phyloP scores from a whole-genome alignment of 345 rosid species.

The Cardamine resedifolia region DNA sequence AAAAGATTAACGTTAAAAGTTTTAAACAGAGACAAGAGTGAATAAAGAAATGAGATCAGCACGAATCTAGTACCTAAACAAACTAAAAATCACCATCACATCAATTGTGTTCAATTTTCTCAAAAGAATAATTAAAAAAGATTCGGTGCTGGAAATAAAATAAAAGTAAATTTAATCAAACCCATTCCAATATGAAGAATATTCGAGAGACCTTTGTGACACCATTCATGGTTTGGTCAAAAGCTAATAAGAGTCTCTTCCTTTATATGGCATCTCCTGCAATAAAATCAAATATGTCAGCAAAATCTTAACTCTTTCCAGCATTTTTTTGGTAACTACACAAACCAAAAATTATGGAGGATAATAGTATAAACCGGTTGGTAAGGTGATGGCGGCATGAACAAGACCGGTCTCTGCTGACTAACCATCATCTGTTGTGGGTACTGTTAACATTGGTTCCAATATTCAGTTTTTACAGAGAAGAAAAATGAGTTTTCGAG shows the following conservation, averaged over 20 bases:
- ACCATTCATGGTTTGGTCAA: conserved; percentile 26
- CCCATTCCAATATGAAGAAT: conserved; percentile 18
- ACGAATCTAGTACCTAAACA: conserved; percentile 13
- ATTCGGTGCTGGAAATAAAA: conserved; percentile 16
- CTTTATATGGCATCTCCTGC: conserved; percentile 41
- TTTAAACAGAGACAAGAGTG: conserved; percentile 19
- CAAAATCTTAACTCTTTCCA: background rate
- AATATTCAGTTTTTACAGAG: background rate
- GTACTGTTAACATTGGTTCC: conserved; percentile 20
- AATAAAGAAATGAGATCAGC: conserved; percentile 28
- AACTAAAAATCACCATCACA: conserved; percentile 21
- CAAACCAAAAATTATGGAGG: background rate
- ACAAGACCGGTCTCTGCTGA: conserved; percentile 68
- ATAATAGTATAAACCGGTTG: conserved; percentile 55
- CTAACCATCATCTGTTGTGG: conserved; percentile 65
- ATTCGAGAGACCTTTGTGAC: conserved; percentile 9
- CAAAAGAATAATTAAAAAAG: background rate
- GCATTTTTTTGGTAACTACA: background rate
- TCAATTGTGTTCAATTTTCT: conserved; percentile 26
- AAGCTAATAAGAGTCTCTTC: conserved; percentile 39
- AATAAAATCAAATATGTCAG: background rate
- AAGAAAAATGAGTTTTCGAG: background rate
- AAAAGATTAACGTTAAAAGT: conserved; percentile 15
- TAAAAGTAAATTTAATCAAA: background rate
- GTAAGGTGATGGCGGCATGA: conserved; percentile 58